phyloP scores from a whole-genome alignment of 129 eudicot species.

The Saussurea involucrata region DNA sequence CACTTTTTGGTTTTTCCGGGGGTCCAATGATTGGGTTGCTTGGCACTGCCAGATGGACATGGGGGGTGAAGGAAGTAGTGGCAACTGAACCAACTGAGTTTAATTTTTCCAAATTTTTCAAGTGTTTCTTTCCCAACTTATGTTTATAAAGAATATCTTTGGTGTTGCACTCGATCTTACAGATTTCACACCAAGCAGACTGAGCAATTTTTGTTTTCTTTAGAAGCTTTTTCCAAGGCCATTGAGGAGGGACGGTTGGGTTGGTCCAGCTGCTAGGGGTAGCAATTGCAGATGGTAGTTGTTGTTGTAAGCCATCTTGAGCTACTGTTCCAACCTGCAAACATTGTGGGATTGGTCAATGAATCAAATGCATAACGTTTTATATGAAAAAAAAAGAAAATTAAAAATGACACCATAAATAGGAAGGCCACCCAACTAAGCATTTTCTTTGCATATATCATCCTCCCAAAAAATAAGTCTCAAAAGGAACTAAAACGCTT shows the following conservation, averaged over 20 bases:
- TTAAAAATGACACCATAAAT: neutral
- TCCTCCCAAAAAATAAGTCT: neutral
- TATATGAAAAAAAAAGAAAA: neutral
- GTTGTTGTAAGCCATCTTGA: conserved; percentile 37
- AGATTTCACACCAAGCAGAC: conserved; percentile 71
- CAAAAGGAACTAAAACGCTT: neutral
- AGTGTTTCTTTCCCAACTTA: conserved; percentile 65
- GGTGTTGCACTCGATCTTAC: conserved; percentile 55
- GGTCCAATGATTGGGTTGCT: conserved; percentile 52
- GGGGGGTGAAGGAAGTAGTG: conserved; percentile 8
- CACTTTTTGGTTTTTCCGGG: conserved; percentile 38
- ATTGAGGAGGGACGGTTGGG: conserved; percentile 17
- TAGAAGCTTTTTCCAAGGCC: conserved; percentile 32
- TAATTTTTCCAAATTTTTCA: conserved; percentile 45
- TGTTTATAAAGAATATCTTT: conserved; percentile 53
- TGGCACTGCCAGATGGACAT: conserved; percentile 4
- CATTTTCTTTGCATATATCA: neutral
- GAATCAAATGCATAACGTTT: neutral
- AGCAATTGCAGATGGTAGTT: conserved; percentile 26
- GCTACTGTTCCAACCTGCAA: conserved; percentile 33
- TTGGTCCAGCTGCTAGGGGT: conserved; percentile 11
- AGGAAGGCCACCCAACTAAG: neutral
- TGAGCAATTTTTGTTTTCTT: conserved; percentile 55
- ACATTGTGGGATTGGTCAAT: neutral
- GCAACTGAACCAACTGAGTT: neutral